phyloP scores from a whole-genome alignment of 768 basidiomycete genomes.

The Leccinum longicurvipes region DNA sequence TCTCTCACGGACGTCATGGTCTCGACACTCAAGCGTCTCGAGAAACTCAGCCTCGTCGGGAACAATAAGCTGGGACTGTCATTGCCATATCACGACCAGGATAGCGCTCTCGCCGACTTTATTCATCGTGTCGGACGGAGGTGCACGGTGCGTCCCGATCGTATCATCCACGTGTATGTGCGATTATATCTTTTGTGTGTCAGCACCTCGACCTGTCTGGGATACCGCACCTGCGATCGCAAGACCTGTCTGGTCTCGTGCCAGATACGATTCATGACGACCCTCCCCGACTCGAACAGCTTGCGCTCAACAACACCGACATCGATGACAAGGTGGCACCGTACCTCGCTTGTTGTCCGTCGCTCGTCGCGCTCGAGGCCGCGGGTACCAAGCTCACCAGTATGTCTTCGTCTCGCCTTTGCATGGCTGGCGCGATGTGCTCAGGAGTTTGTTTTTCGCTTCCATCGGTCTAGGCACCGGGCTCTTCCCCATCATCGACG shows the following conservation, averaged over 20 bases:
- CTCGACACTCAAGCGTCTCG: conserved; percentile 35
- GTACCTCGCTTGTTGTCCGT: conserved; percentile 50
- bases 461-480: conserved; percentile 42
- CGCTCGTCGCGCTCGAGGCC: conserved; percentile 47
- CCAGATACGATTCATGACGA: conserved; percentile 8
- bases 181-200: neutral
- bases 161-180: neutral
- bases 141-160: conserved; percentile 46
- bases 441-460: neutral
- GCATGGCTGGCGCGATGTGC: neutral
- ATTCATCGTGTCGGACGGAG: conserved; percentile 52
- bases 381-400: conserved; percentile 55
- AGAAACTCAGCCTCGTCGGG: conserved; percentile 58
- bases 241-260: conserved; percentile 50
- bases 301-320: conserved; percentile 57
- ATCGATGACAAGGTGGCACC: conserved; percentile 57
- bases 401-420: neutral
- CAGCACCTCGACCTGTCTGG: conserved; percentile 60
- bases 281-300: conserved; percentile 41
- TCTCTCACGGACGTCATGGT: conserved; percentile 42
- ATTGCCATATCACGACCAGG: conserved; percentile 22
- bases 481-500: conserved; percentile 55
- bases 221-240: conserved; percentile 47
- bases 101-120: conserved; percentile 42
- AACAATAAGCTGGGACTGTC: conserved; percentile 56